Conservation (phyloP, 83 land plant species). For the Isoetes engelmannii region DNA sequence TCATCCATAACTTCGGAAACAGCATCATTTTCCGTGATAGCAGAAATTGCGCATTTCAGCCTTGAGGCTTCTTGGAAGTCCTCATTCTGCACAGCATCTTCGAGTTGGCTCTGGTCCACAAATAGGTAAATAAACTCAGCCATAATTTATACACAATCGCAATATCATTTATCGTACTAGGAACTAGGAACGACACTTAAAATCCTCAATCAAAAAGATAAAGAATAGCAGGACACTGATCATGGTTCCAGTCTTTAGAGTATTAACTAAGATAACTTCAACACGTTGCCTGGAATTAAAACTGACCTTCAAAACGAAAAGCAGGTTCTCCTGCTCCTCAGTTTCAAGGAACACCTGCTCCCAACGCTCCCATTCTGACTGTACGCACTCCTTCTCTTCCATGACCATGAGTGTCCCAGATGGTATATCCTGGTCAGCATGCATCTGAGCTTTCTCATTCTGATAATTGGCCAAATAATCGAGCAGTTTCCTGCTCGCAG, state of each 20-base stretch:
- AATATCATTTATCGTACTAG: neutral
- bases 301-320: constrained; percentile 19
- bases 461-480: constrained; percentile 21
- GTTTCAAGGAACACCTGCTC: constrained; percentile 24
- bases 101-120: constrained; percentile 48
- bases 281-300: neutral
- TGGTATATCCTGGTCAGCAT: constrained; percentile 7
- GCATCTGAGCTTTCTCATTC: constrained; percentile 1
- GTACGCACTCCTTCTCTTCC: constrained; percentile 16
- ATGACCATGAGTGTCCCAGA: no score
- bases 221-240: neutral
- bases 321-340: constrained; percentile 27
- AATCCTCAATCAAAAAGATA: neutral
- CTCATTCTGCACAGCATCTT: constrained; percentile 55
- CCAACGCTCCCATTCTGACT: constrained; percentile 34
- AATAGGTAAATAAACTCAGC: neutral
- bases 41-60: constrained; percentile 64
- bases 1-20: constrained; percentile 61
- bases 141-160: neutral
- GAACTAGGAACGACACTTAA: neutral
- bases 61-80: constrained; percentile 70
- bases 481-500: constrained; percentile 34
- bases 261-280: neutral
- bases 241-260: neutral
- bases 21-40: constrained; percentile 44